Conservation (phyloP, 768 basidiomycete genomes). For the Hortiboletus flavorubellus region DNA sequence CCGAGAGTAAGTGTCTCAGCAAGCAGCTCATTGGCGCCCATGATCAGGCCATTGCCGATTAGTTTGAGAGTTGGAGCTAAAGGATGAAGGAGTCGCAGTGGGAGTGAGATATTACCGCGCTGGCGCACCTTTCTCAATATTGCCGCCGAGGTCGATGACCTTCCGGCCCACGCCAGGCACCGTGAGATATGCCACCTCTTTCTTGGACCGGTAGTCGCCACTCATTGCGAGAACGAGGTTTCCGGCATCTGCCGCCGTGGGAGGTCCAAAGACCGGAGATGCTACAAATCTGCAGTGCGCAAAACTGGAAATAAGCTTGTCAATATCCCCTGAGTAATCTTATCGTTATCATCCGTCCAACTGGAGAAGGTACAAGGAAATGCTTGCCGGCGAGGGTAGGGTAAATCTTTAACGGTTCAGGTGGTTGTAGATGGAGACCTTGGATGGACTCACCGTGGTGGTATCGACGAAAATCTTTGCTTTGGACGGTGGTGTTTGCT, state of each 20-base stretch:
- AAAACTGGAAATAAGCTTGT: constrained; percentile 56
- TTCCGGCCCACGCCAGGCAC: constrained; percentile 78
- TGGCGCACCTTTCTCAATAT: constrained; percentile 71
- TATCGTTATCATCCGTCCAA: background rate
- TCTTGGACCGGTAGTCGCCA: constrained; percentile 80
- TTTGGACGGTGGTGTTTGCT: constrained; percentile 42
- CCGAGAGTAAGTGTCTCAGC: constrained; percentile 83
- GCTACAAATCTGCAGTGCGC: constrained; percentile 64
- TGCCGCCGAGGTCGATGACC: constrained; percentile 77
- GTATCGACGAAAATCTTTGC: constrained; percentile 83
- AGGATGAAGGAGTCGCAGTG: background rate
- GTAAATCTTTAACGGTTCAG: constrained; percentile 44
- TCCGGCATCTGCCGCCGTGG: constrained; percentile 59
- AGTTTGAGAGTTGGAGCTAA: constrained; percentile 71
- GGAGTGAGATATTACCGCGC: background rate
- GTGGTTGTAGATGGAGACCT: background rate
- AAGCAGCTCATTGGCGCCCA: constrained; percentile 75
- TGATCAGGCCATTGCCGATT: constrained; percentile 74
- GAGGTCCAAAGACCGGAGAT: constrained; percentile 76
- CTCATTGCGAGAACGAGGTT: constrained; percentile 73
- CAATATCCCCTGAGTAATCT: constrained; percentile 56
- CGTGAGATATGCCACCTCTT: constrained; percentile 71
- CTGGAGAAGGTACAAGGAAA: background rate
- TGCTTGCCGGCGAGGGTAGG: constrained; percentile 47
- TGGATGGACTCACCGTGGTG: constrained; percentile 58